Evolutionary conservation across 495 filamentous ascomycete species (phyloP).

Genomic region (Daldinia decipiens): DNA sequence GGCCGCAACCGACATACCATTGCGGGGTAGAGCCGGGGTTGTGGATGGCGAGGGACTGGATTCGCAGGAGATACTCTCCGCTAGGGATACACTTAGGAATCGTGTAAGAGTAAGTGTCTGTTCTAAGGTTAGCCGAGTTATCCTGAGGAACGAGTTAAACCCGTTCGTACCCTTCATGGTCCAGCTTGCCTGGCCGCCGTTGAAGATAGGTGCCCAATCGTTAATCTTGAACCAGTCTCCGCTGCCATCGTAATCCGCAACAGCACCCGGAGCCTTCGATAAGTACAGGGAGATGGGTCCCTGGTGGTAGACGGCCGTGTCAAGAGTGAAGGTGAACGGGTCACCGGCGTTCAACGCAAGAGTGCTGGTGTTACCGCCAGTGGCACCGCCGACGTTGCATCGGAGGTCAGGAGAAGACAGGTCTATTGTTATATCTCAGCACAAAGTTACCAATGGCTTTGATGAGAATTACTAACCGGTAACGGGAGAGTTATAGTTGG

Average conservation of each 20-base stretch:
- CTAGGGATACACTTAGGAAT: constrained; percentile 64
- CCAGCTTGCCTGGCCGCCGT: constrained; percentile 50
- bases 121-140: background rate
- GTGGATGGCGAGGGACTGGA: constrained; percentile 70
- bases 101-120: constrained; percentile 60
- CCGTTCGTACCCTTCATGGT: constrained; percentile 52
- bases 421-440: constrained; percentile 39
- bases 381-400: constrained; percentile 66
- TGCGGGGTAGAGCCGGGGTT: constrained; percentile 62
- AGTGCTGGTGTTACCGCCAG: constrained; percentile 58
- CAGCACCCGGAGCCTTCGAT: constrained; percentile 61
- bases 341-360: constrained; percentile 62
- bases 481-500: constrained; percentile 69
- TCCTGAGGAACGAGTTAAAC: background rate
- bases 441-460: background rate
- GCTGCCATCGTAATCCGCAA: constrained; percentile 58
- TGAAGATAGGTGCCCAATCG: constrained; percentile 58
- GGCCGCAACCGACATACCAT: constrained; percentile 69
- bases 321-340: constrained; percentile 60
- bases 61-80: constrained; percentile 71
- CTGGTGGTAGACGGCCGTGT: constrained; percentile 68
- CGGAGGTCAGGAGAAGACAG: constrained; percentile 63
- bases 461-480: constrained; percentile 45
- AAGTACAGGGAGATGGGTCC: constrained; percentile 67
- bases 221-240: constrained; percentile 66